phyloP scores from a whole-genome alignment of 805 yeast genomes.

The Monosporozyma solicola region DNA sequence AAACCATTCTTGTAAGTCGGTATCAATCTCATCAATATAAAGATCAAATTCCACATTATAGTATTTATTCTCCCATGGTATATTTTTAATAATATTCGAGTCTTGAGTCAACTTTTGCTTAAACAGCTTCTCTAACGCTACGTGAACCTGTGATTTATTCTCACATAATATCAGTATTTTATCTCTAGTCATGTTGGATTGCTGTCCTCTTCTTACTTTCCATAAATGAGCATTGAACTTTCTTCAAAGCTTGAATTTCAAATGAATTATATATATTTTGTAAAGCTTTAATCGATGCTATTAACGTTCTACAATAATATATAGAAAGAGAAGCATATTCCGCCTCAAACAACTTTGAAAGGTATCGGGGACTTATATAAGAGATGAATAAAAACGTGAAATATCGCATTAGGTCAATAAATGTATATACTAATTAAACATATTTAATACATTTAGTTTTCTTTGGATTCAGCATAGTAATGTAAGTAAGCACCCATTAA shows the following conservation, averaged over 20 bases:
- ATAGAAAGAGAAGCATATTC: too few relatives aligned
- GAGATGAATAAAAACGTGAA: neutral
- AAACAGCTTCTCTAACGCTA: neutral
- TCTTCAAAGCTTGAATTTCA: neutral
- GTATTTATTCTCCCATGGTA: constrained; percentile 27
- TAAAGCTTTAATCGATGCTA: too few relatives aligned
- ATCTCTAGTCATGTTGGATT: neutral
- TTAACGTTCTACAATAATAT: too few relatives aligned
- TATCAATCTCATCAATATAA: constrained; percentile 19
- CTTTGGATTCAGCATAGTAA: constrained; percentile 49
- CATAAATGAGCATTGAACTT: too few relatives aligned
- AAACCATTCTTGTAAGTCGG: constrained; percentile 29
- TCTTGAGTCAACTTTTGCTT: neutral
- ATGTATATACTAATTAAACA: neutral
- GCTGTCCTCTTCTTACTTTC: neutral
- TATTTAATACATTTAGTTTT: constrained; percentile 9
- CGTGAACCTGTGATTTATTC: neutral
- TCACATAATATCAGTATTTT: constrained; percentile 1
- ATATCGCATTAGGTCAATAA: neutral
- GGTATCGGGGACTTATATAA: neutral
- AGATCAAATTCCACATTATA: constrained; percentile 24
- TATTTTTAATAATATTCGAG: neutral
- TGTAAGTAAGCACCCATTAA: constrained; percentile 90
- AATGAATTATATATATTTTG: neutral
- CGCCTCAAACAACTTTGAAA: neutral